Percentiles rank a stretch among this genome's conserved stretches.
phyloP scores from a whole-genome alignment of 306 rosid genomes.

The cucumber (Cucumis sativus) region Cucumber_9930_V3 NC_026658.2:15415001-15415500 shows the following conservation, averaged over 20 bases:
- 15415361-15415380: conserved; percentile 8
- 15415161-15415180: neutral
- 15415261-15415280: neutral
- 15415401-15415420: neutral
- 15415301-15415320: neutral
- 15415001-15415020: conserved; percentile 50
- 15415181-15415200: conserved; percentile 1
- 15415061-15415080: conserved; percentile 15
- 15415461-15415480: neutral
- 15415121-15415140: neutral
- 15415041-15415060: conserved; percentile 9
- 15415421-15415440: neutral
- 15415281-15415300: conserved; percentile 1
- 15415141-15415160: neutral
- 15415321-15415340: neutral
- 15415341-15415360: conserved; percentile 1
- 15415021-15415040: conserved; percentile 12
- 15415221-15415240: neutral
- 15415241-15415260: neutral
- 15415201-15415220: neutral
- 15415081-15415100: conserved; percentile 22
- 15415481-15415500: neutral
- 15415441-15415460: conserved; percentile 2
- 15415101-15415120: conserved; percentile 13
- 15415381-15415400: conserved; percentile 6